Evolutionary conservation across 345 rosid genomes (phyloP).

Genomic region (Populus deltoides): DNA sequence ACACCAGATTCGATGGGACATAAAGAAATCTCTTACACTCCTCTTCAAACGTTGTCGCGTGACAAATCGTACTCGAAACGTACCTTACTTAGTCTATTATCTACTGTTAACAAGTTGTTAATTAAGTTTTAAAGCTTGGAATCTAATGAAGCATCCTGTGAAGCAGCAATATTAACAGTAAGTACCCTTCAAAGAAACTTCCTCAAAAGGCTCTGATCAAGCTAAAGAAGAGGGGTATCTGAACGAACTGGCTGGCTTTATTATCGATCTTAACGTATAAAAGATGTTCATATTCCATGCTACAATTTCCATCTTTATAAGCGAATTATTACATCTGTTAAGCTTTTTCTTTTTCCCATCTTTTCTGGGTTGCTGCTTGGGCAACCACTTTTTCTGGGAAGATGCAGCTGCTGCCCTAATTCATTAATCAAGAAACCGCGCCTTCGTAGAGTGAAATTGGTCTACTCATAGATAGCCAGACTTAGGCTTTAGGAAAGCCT

Average conservation of each 20-base stretch:
- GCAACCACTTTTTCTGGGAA: background rate
- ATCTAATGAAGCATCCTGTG: background rate
- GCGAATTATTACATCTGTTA: conserved; percentile 1
- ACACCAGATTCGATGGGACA: background rate
- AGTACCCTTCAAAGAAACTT: conserved; percentile 20
- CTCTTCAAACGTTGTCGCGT: background rate
- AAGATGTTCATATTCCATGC: conserved; percentile 6
- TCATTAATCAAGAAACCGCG: background rate
- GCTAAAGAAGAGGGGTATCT: background rate
- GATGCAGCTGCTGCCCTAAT: background rate
- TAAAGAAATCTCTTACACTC: background rate
- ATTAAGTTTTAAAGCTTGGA: background rate
- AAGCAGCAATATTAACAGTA: background rate
- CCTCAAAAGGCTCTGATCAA: background rate
- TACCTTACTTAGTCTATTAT: background rate
- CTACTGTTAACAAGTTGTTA: too few relatives aligned
- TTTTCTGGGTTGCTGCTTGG: background rate
- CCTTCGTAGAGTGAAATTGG: background rate
- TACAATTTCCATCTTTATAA: conserved; percentile 6
- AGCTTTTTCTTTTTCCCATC: background rate
- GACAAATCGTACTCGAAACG: conserved; percentile 12
- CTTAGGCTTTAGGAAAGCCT: background rate
- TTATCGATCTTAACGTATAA: conserved; percentile 8
- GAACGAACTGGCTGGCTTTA: conserved; percentile 4
- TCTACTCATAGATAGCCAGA: background rate